Evolutionary conservation across 345 rosid species (phyloP).

Genomic region (Brassica rapa): DNA sequence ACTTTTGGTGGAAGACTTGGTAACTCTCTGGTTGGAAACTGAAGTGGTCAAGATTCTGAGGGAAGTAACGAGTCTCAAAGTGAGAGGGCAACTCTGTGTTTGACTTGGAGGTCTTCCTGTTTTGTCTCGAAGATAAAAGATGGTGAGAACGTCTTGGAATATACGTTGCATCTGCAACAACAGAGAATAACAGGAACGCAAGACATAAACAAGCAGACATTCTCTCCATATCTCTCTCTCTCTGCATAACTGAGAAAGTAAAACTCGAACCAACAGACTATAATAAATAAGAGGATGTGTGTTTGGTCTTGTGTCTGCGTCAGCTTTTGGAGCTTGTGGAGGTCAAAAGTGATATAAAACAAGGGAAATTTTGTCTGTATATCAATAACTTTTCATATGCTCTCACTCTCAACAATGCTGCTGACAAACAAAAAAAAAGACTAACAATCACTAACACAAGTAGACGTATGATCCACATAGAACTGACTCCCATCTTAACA

Average conservation of each 20-base stretch:
- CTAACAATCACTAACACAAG: not conserved
- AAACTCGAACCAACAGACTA: not conserved
- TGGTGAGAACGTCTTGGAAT: slow-evolving; percentile 27
- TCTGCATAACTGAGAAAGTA: not conserved
- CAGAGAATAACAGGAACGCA: slow-evolving; percentile 17
- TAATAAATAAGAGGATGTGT: not conserved
- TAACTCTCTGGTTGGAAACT: slow-evolving; percentile 57
- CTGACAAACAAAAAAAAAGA: not conserved
- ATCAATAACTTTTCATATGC: not conserved
- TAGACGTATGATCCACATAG: not conserved
- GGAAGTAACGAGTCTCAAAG: slow-evolving; percentile 54
- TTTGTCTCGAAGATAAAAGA: slow-evolving; percentile 35
- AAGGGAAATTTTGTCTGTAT: not conserved
- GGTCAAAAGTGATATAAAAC: no score
- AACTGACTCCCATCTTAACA: not conserved
- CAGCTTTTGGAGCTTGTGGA: not conserved
- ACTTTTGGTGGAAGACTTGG: slow-evolving; percentile 62
- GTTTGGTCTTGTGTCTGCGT: slow-evolving; percentile 11
- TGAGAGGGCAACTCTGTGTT: slow-evolving; percentile 38
- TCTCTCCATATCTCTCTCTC: not conserved
- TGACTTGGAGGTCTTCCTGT: slow-evolving; percentile 30
- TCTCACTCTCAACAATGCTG: not conserved
- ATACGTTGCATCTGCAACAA: slow-evolving; percentile 23
- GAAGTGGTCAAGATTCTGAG: slow-evolving; percentile 73
- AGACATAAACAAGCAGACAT: slow-evolving; percentile 27